Conservation (phyloP, 106 monocot genomes). For the Vanilla planifolia region DNA sequence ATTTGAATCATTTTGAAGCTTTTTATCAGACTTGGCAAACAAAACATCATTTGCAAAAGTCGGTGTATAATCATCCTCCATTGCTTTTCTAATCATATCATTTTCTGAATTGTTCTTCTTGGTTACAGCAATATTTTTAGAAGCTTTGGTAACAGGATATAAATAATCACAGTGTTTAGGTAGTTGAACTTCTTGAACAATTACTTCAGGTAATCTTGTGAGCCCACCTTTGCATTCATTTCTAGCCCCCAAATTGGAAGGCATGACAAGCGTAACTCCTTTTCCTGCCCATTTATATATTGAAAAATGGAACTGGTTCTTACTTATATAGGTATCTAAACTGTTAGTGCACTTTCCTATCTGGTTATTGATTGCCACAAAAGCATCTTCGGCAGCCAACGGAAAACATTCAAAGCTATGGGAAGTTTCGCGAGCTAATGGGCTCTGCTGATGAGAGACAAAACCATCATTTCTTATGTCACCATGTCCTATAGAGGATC, state of each 20-base stretch:
- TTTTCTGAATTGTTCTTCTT: slow-evolving; percentile 9
- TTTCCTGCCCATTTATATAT: slow-evolving; percentile 88
- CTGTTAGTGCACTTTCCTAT: slow-evolving; percentile 21
- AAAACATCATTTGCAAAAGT: slow-evolving; percentile 10
- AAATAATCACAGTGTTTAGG: slow-evolving; percentile 31
- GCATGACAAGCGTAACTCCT: slow-evolving; percentile 60
- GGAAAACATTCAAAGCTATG: slow-evolving; percentile 15
- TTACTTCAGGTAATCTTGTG: slow-evolving; percentile 47
- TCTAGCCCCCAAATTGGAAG: slow-evolving; percentile 31
- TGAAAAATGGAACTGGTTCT: slow-evolving; percentile 73
- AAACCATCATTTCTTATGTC: slow-evolving; percentile 17
- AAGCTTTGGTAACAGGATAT: slow-evolving; percentile 17
- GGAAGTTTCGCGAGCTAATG: slow-evolving; percentile 35
- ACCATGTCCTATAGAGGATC: slow-evolving; percentile 15
- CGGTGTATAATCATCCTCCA: slow-evolving; percentile 13
- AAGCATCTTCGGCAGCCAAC: slow-evolving; percentile 1
- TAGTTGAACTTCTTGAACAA: slow-evolving; percentile 50
- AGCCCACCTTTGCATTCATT: slow-evolving; percentile 20
- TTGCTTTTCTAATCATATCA: slow-evolving; percentile 12
- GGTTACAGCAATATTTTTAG: slow-evolving; percentile 18
- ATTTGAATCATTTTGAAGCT: slow-evolving; percentile 15
- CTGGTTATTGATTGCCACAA: slow-evolving; percentile 12
- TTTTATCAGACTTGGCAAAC: slow-evolving; percentile 3
- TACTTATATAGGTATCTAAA: slow-evolving; percentile 22
- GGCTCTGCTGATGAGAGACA: slow-evolving; percentile 24